Evolutionary conservation across 129 eudicot species (phyloP), one percentile per base, ranked within the genome.

Genomic region (Saussurea involucrata): DNA sequence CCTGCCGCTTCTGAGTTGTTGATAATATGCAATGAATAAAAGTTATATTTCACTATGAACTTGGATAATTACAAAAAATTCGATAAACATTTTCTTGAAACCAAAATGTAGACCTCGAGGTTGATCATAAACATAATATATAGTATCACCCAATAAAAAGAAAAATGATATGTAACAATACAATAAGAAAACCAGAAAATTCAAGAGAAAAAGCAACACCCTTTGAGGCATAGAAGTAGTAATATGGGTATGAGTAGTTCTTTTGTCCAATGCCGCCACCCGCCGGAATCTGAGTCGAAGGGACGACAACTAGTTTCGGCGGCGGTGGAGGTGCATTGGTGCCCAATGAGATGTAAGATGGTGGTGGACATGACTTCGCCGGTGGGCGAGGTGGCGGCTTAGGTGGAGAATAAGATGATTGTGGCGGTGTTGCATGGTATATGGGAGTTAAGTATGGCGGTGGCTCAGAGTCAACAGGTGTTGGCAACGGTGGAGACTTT

Each of bases 211-310:
- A 10, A 65, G 68, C 11, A 63, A 81, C 75, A 60, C 89, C 87
- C 21, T 77, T 69, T n/a, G 89, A 85, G 17, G 88, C 46, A 44
- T 82, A 86, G 77, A 79, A 90, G 53, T 88, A 88, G 86, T 90
- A 90, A 68, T 90, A 90, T 6, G 90, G 90, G 28, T 82, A 70
- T 2, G 86, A 33, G 32, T 68, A 67, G 53, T 85, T 87, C 69
- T 76, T 74, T 28, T 32, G 78, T 66, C 72, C 77, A 44, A 72
- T 36, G 44, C 66, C 69, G 29, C 71, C 61, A 76, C 58, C 75
- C 1, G 89, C 83, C 15, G 85, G 83, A 11, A 69, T 70, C 46
- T 81, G 85, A 32, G 82, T 80, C n/a, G 84, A 69, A 28, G 92
- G 92, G 22, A 73, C 76, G n/a, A 80, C 78, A 74, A 74, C 82